Evolutionary conservation across 148 eudicot genomes (phyloP).

Genomic region (Dysphania ambrosioides): DNA sequence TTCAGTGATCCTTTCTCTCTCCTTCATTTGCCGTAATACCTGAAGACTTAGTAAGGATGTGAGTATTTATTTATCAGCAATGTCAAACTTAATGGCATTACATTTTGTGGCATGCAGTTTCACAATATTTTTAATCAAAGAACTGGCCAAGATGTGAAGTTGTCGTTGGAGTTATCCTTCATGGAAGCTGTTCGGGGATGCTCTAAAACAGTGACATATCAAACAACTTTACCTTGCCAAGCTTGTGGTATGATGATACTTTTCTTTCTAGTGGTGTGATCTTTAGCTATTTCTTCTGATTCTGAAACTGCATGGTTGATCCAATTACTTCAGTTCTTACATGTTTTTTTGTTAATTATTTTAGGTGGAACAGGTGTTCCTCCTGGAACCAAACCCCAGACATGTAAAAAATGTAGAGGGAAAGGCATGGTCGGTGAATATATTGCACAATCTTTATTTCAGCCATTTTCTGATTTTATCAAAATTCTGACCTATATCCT

Average conservation of each 20-base stretch:
- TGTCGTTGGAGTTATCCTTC: slow-evolving; percentile 74
- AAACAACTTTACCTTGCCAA: slow-evolving; percentile 71
- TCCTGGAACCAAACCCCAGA: slow-evolving; percentile 90
- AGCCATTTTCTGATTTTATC: neutral
- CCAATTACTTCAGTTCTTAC: neutral
- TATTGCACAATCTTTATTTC: neutral
- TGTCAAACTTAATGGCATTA: slow-evolving; percentile 2
- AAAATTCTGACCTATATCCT: neutral
- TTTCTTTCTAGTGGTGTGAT: neutral
- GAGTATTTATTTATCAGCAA: neutral
- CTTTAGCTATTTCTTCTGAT: neutral
- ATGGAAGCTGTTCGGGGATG: slow-evolving; percentile 99
- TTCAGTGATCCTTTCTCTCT: no score
- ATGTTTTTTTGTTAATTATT: slow-evolving; percentile 11
- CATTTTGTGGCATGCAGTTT: slow-evolving; percentile 17
- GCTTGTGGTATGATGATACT: slow-evolving; percentile 64
- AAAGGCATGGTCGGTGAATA: slow-evolving; percentile 66
- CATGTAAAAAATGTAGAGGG: slow-evolving; percentile 84
- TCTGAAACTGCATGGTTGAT: neutral
- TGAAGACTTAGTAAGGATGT: neutral
- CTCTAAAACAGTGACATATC: slow-evolving; percentile 60
- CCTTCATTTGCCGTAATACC: no score
- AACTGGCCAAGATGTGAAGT: slow-evolving; percentile 64
- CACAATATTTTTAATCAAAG: slow-evolving; percentile 37
- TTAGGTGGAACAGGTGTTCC: slow-evolving; percentile 92